phyloP scores from a whole-genome alignment of 1,284 basidiomycete genomes.

The Tremellales sp. region DNA sequence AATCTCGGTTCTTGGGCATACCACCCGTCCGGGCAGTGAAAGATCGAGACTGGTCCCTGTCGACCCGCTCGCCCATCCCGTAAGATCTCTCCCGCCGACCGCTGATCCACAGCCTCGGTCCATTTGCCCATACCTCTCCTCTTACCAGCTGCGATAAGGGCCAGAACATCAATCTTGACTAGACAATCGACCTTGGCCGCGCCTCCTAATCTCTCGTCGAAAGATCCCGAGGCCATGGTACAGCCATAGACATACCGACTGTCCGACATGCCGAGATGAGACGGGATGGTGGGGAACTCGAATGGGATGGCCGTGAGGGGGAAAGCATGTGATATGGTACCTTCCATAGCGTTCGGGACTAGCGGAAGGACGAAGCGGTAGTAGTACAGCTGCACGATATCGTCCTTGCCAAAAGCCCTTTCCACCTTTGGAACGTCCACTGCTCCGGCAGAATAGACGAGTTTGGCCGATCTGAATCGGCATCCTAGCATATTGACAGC shows the following conservation, averaged over 20 bases:
- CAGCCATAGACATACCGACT: slow-evolving; percentile 51
- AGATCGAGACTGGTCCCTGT: slow-evolving; percentile 45
- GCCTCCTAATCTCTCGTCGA: slow-evolving; percentile 51
- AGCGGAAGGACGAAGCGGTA: slow-evolving; percentile 47
- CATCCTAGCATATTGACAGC: slow-evolving; percentile 51
- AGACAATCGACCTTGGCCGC: slow-evolving; percentile 54
- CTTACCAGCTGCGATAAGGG: slow-evolving; percentile 38
- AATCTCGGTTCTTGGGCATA: slow-evolving; percentile 52
- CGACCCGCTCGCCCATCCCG: slow-evolving; percentile 15
- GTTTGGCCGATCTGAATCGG: slow-evolving; percentile 51
- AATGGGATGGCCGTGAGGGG: slow-evolving; percentile 52
- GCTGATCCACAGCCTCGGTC: slow-evolving; percentile 42
- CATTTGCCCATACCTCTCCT: slow-evolving; percentile 25
- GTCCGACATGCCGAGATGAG: slow-evolving; percentile 40
- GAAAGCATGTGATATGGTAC: slow-evolving; percentile 46
- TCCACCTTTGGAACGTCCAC: slow-evolving; percentile 44
- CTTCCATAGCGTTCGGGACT: slow-evolving; percentile 4
- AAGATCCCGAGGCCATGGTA: slow-evolving; percentile 45
- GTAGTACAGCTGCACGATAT: slow-evolving; percentile 51
- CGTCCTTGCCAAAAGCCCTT: slow-evolving; percentile 32
- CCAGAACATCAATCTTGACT: slow-evolving; percentile 50
- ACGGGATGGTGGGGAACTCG: slow-evolving; percentile 51
- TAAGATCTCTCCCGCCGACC: slow-evolving; percentile 46
- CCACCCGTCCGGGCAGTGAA: slow-evolving; percentile 47
- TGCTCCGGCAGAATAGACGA: slow-evolving; percentile 53